phyloP scores from a whole-genome alignment of 2,329 filamentous ascomycete species.

The Tolypocladium inflatum region DNA sequence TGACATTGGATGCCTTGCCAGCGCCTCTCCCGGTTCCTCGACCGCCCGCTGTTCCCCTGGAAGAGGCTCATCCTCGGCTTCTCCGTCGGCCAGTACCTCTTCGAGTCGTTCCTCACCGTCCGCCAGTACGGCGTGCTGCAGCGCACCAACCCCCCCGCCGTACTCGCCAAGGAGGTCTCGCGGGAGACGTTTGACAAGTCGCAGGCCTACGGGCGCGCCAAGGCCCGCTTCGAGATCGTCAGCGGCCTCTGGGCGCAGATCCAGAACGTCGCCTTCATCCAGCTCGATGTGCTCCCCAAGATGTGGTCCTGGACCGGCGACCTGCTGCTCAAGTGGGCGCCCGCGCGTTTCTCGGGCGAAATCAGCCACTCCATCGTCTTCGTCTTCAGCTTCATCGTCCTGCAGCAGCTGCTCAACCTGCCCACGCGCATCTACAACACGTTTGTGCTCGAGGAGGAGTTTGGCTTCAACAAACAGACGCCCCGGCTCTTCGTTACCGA shows the following conservation, averaged over 20 bases:
- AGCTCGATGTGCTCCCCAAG: conserved; percentile 82
- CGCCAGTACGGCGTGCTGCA: conserved; percentile 86
- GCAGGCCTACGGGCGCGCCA: conserved; percentile 92
- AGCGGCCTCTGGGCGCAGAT: conserved; percentile 75
- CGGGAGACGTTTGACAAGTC: conserved; percentile 90
- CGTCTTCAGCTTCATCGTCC: conserved; percentile 74
- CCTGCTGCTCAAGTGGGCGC: conserved; percentile 64
- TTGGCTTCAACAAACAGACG: conserved; percentile 98
- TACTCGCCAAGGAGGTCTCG: conserved; percentile 79
- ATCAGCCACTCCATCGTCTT: conserved; percentile 92
- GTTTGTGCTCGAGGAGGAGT: conserved; percentile 92
- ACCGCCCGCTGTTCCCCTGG: conserved; percentile 92
- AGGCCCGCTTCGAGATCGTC: conserved; percentile 80
- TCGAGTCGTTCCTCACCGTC: conserved; percentile 81
- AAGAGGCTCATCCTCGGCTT: conserved; percentile 94
- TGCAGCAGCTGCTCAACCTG: conserved; percentile 70
- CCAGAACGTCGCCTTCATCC: conserved; percentile 82
- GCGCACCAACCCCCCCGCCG: conserved; percentile 70
- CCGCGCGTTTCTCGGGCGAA: conserved; percentile 75
- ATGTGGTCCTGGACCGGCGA: conserved; percentile 77
- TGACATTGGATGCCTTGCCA: conserved; percentile 17
- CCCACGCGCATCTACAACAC: conserved; percentile 85
- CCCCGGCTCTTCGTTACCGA: conserved; percentile 79
- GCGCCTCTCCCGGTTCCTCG: conserved; percentile 75
- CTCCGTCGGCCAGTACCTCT: conserved; percentile 79